Conservation (phyloP, 2,329 filamentous ascomycete genomes). For the Blumeria graminis region DNA sequence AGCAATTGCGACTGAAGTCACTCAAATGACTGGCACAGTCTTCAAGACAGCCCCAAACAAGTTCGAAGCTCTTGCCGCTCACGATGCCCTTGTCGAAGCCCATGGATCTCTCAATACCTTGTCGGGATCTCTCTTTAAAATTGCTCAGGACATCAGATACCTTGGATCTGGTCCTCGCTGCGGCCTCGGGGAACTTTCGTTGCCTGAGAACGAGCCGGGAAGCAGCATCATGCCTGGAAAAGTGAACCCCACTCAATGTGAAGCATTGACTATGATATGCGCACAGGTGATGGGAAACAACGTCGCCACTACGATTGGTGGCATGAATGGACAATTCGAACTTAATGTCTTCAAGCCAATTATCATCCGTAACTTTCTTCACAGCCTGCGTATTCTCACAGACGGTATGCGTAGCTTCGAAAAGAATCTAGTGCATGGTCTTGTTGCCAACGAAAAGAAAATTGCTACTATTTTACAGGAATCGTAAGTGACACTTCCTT, state of each 20-base stretch:
- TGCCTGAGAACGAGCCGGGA: slow-evolving; percentile 95
- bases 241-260: slow-evolving; percentile 97
- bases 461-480: slow-evolving; percentile 81
- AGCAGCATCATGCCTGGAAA: slow-evolving; percentile 98
- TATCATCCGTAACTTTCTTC: slow-evolving; percentile 81
- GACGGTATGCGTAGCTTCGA: slow-evolving; percentile 93
- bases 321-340: slow-evolving; percentile 96
- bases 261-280: slow-evolving; percentile 94
- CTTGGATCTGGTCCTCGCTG: slow-evolving; percentile 89
- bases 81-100: slow-evolving; percentile 88
- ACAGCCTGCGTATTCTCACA: slow-evolving; percentile 67
- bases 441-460: slow-evolving; percentile 83
- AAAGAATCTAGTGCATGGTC: slow-evolving; percentile 69
- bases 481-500: slow-evolving; percentile 33
- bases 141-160: slow-evolving; percentile 93
- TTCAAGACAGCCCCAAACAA: slow-evolving; percentile 98
- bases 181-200: slow-evolving; percentile 74
- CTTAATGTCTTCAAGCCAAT: slow-evolving; percentile 98
- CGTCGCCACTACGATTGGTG: slow-evolving; percentile 73
- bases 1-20: slow-evolving; percentile 73
- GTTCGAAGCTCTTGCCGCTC: slow-evolving; percentile 87
- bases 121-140: slow-evolving; percentile 81
- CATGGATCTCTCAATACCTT: slow-evolving; percentile 85
- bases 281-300: slow-evolving; percentile 97
- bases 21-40: slow-evolving; percentile 72